Conservation (phyloP, 768 basidiomycete genomes). For the Sporobolomyces pararoseus region DNA sequence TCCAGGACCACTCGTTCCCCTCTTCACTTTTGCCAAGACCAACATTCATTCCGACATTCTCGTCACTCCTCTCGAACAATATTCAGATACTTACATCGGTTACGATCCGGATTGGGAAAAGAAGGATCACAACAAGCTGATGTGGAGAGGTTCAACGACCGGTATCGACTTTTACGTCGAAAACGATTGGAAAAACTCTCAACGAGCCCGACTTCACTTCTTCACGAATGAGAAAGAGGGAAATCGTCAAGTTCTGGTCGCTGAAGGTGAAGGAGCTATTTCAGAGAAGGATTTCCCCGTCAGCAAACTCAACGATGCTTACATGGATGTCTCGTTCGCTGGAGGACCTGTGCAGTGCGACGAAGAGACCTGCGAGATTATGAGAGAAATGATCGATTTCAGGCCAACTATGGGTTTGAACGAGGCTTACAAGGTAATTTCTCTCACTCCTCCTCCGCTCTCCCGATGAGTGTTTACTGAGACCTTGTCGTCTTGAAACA, state of each 20-base stretch:
- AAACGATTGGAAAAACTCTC: slow-evolving; percentile 56
- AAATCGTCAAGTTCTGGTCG: slow-evolving; percentile 27
- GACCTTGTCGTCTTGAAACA: slow-evolving; percentile 62
- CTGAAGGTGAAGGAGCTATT: slow-evolving; percentile 60
- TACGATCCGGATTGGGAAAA: slow-evolving; percentile 87
- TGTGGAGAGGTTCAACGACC: slow-evolving; percentile 94
- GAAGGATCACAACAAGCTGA: slow-evolving; percentile 72
- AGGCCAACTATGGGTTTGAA: slow-evolving; percentile 43
- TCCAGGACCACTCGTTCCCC: slow-evolving; percentile 47
- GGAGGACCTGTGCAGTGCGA: slow-evolving; percentile 69
- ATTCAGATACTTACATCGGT: slow-evolving; percentile 72
- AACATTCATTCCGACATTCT: slow-evolving; percentile 82
- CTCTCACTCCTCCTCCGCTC: slow-evolving; percentile 38
- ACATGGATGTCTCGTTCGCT: slow-evolving; percentile 85
- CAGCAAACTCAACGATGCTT: slow-evolving; percentile 62
- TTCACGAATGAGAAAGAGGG: slow-evolving; percentile 43
- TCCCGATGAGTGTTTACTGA: slow-evolving; percentile 46
- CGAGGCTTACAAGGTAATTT: slow-evolving; percentile 33
- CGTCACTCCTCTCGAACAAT: slow-evolving; percentile 96
- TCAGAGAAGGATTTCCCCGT: slow-evolving; percentile 37
- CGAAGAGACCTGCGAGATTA: slow-evolving; percentile 47
- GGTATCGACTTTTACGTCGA: slow-evolving; percentile 59
- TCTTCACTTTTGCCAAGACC: slow-evolving; percentile 87
- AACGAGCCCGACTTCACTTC: slow-evolving; percentile 53
- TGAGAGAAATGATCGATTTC: slow-evolving; percentile 46